These are phyloP conservation scores for Candida freyschussii DNA, from an alignment of 1,139 yeast genomes.

Conservation along the genomic window DNA sequence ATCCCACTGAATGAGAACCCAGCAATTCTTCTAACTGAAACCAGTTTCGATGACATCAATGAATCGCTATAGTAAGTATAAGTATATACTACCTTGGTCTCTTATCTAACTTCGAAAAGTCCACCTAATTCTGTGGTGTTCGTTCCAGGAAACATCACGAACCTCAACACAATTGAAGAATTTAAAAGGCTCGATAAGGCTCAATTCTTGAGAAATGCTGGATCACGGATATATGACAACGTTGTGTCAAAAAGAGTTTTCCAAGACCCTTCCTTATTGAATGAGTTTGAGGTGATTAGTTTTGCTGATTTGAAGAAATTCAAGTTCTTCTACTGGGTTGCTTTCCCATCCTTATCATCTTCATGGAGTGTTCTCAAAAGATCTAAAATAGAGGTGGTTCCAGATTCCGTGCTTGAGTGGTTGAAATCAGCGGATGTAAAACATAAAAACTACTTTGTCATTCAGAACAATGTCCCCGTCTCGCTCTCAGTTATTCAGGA, in stretches of 20 bases:
- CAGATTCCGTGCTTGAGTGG: conserved; percentile 17
- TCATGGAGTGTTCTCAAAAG: conserved; percentile 33
- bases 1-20: conserved; percentile 19
- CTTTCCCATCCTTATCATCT: conserved; percentile 60
- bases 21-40: conserved; percentile 19
- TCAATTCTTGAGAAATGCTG: conserved; percentile 47
- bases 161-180: conserved; percentile 81
- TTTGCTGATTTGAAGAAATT: conserved; percentile 88
- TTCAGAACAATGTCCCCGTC: conserved; percentile 16
- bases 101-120: conserved; percentile 6
- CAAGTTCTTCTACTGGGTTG: conserved; percentile 85
- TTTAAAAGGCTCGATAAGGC: conserved; percentile 67
- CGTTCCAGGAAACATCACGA: conserved; percentile 42
- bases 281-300: conserved; percentile 55
- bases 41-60: conserved; percentile 23
- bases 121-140: conserved; percentile 25
- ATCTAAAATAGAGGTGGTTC: conserved; percentile 4
- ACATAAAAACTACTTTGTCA: conserved; percentile 23
- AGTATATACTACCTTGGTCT: background rate
- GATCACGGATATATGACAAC: conserved; percentile 25
- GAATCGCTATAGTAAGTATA: conserved; percentile 15
- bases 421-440: conserved; percentile 8
- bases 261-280: conserved; percentile 36
- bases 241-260: conserved; percentile 33
- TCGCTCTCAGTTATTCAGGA: conserved; percentile 16